Conservation (phyloP, 2,329 filamentous ascomycete genomes). For the Ophiostoma sp. region DNA sequence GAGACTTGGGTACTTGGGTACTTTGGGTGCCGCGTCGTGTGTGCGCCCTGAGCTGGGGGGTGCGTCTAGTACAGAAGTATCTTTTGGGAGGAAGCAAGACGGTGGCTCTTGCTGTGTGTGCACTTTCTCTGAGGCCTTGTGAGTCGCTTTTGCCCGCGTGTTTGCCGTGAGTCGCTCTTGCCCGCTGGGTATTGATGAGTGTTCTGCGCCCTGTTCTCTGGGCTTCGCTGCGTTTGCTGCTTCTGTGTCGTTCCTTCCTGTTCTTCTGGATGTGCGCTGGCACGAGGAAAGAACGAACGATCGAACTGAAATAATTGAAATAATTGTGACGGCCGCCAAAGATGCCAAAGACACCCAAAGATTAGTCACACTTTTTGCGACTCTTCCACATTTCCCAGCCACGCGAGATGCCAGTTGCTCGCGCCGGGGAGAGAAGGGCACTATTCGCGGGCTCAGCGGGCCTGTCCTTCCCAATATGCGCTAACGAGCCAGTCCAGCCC, state of each 20-base stretch:
- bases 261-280: background rate
- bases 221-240: slow-evolving; percentile 4
- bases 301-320: background rate
- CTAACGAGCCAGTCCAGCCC: slow-evolving; percentile 16
- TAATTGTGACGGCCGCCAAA: background rate
- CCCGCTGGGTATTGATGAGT: background rate
- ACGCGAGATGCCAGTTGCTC: slow-evolving; percentile 10
- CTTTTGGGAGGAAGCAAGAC: slow-evolving; percentile 12
- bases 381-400: slow-evolving; percentile 12
- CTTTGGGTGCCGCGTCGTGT: slow-evolving; percentile 18
- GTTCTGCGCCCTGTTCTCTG: background rate
- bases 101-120: background rate
- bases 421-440: slow-evolving; percentile 1
- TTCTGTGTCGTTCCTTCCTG: background rate
- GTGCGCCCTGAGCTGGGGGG: slow-evolving; percentile 29
- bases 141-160: background rate
- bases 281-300: background rate
- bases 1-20: slow-evolving; percentile 23
- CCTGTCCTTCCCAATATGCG: slow-evolving; percentile 21
- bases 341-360: slow-evolving; percentile 18
- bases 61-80: slow-evolving; percentile 30
- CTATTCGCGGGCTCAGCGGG: slow-evolving; percentile 20
- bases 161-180: background rate
- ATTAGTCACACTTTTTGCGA: slow-evolving; percentile 29
- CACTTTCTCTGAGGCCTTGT: background rate